A percentile compares a stretch with the other conserved stretches of the same genome.
These are phyloP conservation scores for Dendryphion nanum DNA, from an alignment of 2,329 filamentous ascomycete genomes.

Conservation along the genomic window DNA sequence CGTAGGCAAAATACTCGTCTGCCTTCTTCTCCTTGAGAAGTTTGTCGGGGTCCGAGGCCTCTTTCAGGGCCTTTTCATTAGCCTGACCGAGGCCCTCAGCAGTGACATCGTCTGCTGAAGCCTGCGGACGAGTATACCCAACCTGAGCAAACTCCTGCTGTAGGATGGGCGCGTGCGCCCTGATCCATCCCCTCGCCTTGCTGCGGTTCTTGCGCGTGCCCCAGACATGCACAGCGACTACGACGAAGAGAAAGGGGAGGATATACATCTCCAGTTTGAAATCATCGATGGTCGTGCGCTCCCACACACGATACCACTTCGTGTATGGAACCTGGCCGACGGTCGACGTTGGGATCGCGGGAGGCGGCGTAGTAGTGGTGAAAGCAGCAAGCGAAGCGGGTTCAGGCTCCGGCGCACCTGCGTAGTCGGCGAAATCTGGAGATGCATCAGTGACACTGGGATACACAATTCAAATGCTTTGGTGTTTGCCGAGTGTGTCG, in stretches of 20 bases:
- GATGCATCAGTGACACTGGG: conserved; percentile 2
- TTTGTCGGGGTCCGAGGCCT: conserved; percentile 52
- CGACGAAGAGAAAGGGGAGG: conserved; percentile 68
- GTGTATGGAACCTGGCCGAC: conserved; percentile 65
- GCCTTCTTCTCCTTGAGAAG: conserved; percentile 83
- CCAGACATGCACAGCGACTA: conserved; percentile 77
- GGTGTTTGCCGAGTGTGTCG: too few relatives aligned
- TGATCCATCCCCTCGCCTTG: conserved; percentile 78
- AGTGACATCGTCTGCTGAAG: conserved; percentile 47
- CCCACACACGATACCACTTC: conserved; percentile 96
- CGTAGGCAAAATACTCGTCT: conserved; percentile 84
- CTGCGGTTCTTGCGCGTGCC: conserved; percentile 76
- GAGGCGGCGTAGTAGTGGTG: conserved; percentile 31
- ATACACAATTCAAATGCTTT: conserved; percentile 3
- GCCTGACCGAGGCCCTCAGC: conserved; percentile 38
- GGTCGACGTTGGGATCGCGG: conserved; percentile 41
- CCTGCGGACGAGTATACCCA: conserved; percentile 62
- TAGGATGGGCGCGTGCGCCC: conserved; percentile 69
- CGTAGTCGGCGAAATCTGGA: conserved; percentile 91
- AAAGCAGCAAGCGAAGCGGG: conserved; percentile 48
- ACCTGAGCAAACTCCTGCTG: conserved; percentile 82
- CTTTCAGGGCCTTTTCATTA: conserved; percentile 37
- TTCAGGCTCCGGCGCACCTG: conserved; percentile 68
- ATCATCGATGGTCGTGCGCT: conserved; percentile 78
- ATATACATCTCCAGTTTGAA: conserved; percentile 88